These are phyloP conservation scores for Psilocybe cubensis DNA, from an alignment of 768 basidiomycete genomes.

Conservation along the genomic window DNA sequence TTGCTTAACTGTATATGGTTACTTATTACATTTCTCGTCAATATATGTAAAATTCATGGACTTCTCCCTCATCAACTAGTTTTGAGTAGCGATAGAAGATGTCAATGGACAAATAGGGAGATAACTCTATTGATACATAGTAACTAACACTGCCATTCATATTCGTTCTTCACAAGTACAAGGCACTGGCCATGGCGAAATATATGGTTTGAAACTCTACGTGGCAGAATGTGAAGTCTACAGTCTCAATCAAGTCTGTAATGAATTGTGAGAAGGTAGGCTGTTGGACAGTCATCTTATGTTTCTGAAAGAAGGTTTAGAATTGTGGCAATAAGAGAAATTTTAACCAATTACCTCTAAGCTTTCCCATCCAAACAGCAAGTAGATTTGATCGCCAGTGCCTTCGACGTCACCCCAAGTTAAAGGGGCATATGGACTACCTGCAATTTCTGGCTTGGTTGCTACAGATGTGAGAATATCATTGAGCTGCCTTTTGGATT, in stretches of 20 bases:
- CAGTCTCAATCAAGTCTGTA: not conserved
- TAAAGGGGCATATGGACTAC: not conserved
- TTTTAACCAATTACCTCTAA: constrained; percentile 5
- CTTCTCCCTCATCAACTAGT: too few species aligned
- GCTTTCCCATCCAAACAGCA: constrained; percentile 15
- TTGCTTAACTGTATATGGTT: too few species aligned
- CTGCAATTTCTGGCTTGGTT: not conserved
- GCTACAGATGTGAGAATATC: not conserved
- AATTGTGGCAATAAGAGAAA: not conserved
- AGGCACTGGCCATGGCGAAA: not conserved
- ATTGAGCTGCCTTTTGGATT: not conserved
- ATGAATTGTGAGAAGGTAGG: not conserved
- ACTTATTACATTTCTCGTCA: too few species aligned
- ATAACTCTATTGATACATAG: too few species aligned
- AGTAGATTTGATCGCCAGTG: not conserved
- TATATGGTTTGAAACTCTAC: not conserved
- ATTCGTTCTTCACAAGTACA: not conserved
- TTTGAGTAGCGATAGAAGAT: too few species aligned
- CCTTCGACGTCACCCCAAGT: constrained; percentile 14
- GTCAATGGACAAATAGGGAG: too few species aligned
- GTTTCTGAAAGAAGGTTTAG: not conserved
- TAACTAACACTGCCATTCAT: too few species aligned
- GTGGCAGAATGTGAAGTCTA: not conserved
- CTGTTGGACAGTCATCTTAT: not conserved
- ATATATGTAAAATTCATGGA: too few species aligned